Evolutionary conservation across 2,329 filamentous ascomycete species (phyloP), one percentile per base, ranked within the genome.

Genomic region (Diaporthe vexans): DNA sequence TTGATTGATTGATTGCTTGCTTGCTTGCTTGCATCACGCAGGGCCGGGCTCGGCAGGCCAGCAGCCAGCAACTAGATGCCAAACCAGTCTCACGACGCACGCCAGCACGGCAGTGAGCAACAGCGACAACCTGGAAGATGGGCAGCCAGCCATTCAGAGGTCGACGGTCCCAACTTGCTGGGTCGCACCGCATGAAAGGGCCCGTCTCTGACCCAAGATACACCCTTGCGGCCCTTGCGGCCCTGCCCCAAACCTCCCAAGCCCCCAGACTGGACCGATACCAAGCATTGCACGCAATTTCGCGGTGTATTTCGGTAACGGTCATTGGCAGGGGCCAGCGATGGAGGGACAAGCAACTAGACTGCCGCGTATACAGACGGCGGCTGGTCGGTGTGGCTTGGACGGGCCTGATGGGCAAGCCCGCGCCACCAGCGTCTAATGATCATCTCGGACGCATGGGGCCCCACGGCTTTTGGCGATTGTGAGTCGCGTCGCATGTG

Each of bases 71-170:
- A 61, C 69, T 15, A 73, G 56, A 69, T 73, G 63, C 57, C 70
- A 70, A 75, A 57, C 63, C 37, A 52, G 70, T 69, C 63, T 61
- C 70, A 63, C 73, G 35, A 63, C 73, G 63, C 56, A 73, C 29
- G 6, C 29, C n/a, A n/a, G n/a, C 29, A 29, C 56, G 70, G 68
- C 69, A 54, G 29, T 40, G 59, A 73, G 57, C 56, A 46, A 29
- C 40, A 68, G 19, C 40, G 59, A 58, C 29, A 29, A 21, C 7
- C n/a, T 37, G 37, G 48, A 17, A 56, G 46, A 46, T 43, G 24
- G 63, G 33, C 7, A 29, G 54, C 68, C 43, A 52, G 51, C 59
- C 59, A 54, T 35, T 43, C 46, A 56, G 43, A 51, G 17, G 43
- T 72, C 56, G 54, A 17, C 52, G 33, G 57, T 67, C 46, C 57